Percentiles rank a stretch among this genome's conserved stretches.
Evolutionary conservation across 495 filamentous ascomycete species (phyloP).

Genomic region (Penicillium ochrochloron): DNA sequence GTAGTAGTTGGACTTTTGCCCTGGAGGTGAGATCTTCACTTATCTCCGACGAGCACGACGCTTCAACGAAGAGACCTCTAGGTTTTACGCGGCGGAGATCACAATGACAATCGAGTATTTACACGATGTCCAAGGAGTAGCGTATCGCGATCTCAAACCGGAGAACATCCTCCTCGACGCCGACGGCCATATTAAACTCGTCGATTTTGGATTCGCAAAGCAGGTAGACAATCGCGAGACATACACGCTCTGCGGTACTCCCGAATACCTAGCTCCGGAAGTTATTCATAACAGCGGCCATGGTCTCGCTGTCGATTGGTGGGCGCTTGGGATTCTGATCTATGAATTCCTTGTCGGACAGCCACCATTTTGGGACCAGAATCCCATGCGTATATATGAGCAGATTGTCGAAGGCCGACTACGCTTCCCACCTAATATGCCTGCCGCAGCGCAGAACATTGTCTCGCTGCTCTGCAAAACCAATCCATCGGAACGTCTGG

Average conservation of each 20-base stretch:
- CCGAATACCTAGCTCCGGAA: constrained; percentile 95
- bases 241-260: constrained; percentile 95
- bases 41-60: constrained; percentile 85
- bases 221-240: constrained; percentile 67
- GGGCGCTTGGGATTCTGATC: constrained; percentile 93
- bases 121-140: constrained; percentile 81
- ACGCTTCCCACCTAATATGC: constrained; percentile 57
- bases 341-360: constrained; percentile 97
- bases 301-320: constrained; percentile 98
- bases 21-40: constrained; percentile 93
- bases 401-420: constrained; percentile 52
- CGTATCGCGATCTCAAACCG: constrained; percentile 94
- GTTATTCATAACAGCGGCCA: constrained; percentile 96
- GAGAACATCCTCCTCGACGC: constrained; percentile 94
- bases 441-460: constrained; percentile 77
- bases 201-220: constrained; percentile 99
- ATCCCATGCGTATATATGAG: constrained; percentile 96
- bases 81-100: constrained; percentile 96
- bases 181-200: constrained; percentile 91
- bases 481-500: constrained; percentile 83
- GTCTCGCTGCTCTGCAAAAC: constrained; percentile 86
- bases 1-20: constrained; percentile 78
- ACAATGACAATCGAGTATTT: constrained; percentile 90
- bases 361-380: constrained; percentile 96
- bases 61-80: constrained; percentile 83